Base-by-base conservation (phyloP, 768 basidiomycete genomes). In the Russula olivacea region DNA sequence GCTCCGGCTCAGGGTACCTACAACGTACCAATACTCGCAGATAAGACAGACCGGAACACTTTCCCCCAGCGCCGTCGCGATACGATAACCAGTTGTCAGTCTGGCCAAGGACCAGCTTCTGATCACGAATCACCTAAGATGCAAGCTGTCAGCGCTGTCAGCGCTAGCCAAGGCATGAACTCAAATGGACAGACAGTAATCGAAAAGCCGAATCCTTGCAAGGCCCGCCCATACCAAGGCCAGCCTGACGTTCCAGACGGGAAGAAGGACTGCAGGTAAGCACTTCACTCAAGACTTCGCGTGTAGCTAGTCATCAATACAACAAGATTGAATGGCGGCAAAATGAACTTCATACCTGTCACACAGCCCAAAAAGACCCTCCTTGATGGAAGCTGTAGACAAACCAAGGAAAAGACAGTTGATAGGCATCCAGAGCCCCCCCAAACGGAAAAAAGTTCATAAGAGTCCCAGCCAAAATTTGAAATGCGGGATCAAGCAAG, bases 191-290 rank as follows among this genome's bases (percentile, higher is more conserved):
- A 23, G 19, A 64, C 63, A 32, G 38, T 55, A 43, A 19, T 3
- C 17, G 12, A 52, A 55, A 21, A 17, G 52, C 47, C 14, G 23
- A n/a, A 23, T 21, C 21, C 53, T 50, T 50, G 47, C 40, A 53
- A 53, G 52, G 40, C 9, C 10, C 17, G 45, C 38, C 47, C 38
- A 55, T 38, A 54, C 30, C 30, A 59, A 55, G 45, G 58, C 58
- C 38, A 30, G 15, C 58, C 10, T 14, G 21, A 45, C 8, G 58
- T 49, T 59, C 63, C 63, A 21, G 58, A 52, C 63, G 53, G 58
- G 55, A 63, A 64, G 55, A 63, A 64, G 58, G 63, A 59, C 30
- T 47, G 40, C 58, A 25, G 43, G 58, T 40, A n/a, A 41, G 23
- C 38, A 34, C 58, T 28, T 21, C 58, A 41, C 30, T 53, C 14